Conservation (phyloP, 768 basidiomycete genomes). For the Mrakia hoshinonis region DNA sequence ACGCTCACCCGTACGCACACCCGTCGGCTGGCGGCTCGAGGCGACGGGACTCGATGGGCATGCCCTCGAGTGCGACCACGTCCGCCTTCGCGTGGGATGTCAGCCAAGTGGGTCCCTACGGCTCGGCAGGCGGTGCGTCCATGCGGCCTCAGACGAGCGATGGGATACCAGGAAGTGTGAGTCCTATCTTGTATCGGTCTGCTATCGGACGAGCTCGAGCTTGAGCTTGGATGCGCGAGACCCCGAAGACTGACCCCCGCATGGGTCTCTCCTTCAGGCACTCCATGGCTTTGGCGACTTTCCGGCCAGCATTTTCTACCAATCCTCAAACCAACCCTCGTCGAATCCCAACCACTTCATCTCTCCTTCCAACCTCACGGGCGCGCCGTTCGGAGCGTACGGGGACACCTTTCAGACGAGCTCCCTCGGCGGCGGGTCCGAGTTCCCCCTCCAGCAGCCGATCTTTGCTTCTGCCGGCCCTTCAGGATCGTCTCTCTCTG, state of each 20-base stretch:
- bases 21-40: neutral
- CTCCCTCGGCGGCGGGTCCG: neutral
- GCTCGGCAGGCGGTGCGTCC: neutral
- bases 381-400: neutral
- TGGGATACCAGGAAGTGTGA: conserved; percentile 10
- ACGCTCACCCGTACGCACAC: neutral
- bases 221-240: neutral
- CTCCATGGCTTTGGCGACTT: neutral
- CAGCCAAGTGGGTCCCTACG: neutral
- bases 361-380: neutral
- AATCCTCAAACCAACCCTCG: neutral
- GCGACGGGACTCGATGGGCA: neutral
- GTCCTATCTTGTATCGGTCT: neutral
- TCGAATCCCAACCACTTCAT: neutral
- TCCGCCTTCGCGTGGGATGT: too few relatives aligned
- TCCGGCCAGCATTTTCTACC: neutral
- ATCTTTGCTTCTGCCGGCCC: neutral
- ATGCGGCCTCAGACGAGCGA: conserved; percentile 24
- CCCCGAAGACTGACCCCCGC: neutral
- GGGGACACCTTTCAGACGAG: neutral
- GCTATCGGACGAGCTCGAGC: neutral
- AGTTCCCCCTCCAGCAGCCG: conserved; percentile 1
- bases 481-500: neutral
- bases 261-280: neutral
- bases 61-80: neutral